phyloP scores from a whole-genome alignment of 345 rosid genomes.

The Lepidium aucheri region DNA sequence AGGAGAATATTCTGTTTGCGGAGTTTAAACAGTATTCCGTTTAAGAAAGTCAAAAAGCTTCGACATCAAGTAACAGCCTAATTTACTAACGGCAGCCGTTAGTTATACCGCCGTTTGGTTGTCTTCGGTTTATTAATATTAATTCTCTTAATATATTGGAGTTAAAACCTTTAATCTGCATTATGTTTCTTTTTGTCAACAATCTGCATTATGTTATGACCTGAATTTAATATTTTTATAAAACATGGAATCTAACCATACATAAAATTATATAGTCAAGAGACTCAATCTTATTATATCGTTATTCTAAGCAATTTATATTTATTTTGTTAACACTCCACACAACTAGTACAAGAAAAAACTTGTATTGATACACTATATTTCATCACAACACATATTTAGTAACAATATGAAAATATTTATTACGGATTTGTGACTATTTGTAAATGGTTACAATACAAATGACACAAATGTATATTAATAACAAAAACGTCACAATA shows the following conservation, averaged over 20 bases:
- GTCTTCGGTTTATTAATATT: neutral
- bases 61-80: neutral
- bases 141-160: neutral
- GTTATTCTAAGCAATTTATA: too few species aligned
- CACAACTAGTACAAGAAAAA: too few species aligned
- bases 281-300: too few species aligned
- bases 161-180: neutral
- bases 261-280: neutral
- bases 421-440: too few species aligned
- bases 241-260: neutral
- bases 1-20: slow-evolving; percentile 19
- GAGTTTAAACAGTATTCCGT: slow-evolving; percentile 8
- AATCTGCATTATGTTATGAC: neutral
- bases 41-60: slow-evolving; percentile 9
- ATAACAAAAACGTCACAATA: too few species aligned
- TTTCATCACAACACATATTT: too few species aligned
- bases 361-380: too few species aligned
- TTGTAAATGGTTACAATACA: too few species aligned
- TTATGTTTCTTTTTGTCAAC: too few species aligned
- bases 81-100: slow-evolving; percentile 12
- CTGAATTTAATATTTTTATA: neutral
- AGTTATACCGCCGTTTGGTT: neutral
- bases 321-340: too few species aligned
- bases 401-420: too few species aligned
- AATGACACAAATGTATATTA: too few species aligned